Percentiles rank a stretch among this genome's conserved stretches.
These are phyloP conservation scores for Blumeria hordei DNA, from an alignment of 2,329 filamentous ascomycete genomes.

Conservation along the genomic window DNA sequence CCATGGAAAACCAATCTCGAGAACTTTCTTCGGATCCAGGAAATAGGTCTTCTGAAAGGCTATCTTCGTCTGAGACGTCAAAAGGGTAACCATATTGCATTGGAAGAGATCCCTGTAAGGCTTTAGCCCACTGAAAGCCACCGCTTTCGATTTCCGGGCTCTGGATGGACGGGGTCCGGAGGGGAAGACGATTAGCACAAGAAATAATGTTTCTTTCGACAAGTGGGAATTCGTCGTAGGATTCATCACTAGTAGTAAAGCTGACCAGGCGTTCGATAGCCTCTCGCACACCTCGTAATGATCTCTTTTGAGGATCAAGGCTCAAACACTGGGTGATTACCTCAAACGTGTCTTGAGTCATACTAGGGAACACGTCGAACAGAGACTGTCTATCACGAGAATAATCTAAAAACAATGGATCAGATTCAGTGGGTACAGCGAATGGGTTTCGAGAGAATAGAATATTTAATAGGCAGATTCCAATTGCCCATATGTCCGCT, in stretches of 20 bases:
- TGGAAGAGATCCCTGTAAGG: constrained; percentile 51
- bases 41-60: constrained; percentile 63
- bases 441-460: constrained; percentile 95
- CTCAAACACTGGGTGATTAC: constrained; percentile 79
- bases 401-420: constrained; percentile 83
- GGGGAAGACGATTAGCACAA: constrained; percentile 77
- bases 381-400: constrained; percentile 81
- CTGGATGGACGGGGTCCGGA: constrained; percentile 85
- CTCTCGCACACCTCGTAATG: constrained; percentile 51
- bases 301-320: constrained; percentile 73
- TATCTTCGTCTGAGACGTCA: constrained; percentile 55
- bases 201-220: constrained; percentile 47
- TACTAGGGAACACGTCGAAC: constrained; percentile 93
- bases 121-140: constrained; percentile 88
- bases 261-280: constrained; percentile 58
- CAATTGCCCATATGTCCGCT: constrained; percentile 92
- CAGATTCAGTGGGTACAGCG: constrained; percentile 68
- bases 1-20: constrained; percentile 56
- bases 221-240: constrained; percentile 78
- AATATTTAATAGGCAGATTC: constrained; percentile 88
- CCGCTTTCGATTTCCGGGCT: constrained; percentile 60
- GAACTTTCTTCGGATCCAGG: constrained; percentile 46
- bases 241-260: constrained; percentile 86
- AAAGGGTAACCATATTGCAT: constrained; percentile 62
- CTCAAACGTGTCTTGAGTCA: constrained; percentile 96